Percentiles rank a stretch among this genome's conserved stretches.
These are phyloP conservation scores for Teratosphaeria pseudoeucalypti DNA, from an alignment of 2,329 filamentous ascomycete species.

Conservation along the genomic window DNA sequence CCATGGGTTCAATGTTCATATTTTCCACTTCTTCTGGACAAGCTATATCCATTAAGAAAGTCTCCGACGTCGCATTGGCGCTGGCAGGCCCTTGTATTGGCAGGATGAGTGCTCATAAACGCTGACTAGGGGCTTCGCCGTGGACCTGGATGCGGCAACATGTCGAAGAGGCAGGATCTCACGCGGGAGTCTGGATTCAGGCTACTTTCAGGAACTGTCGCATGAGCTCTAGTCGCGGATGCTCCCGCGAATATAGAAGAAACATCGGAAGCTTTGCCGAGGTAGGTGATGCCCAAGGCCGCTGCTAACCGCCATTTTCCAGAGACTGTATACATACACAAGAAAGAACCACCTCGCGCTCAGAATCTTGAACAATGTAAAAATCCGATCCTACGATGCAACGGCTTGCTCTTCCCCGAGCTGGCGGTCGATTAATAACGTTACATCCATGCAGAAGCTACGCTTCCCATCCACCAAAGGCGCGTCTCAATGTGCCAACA, in stretches of 20 bases:
- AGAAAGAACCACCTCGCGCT: not conserved
- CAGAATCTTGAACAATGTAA: not conserved
- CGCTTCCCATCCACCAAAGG: slow-evolving; percentile 39
- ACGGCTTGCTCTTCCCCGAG: not conserved
- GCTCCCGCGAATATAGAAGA: no score
- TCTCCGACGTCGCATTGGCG: not conserved
- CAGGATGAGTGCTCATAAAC: not conserved
- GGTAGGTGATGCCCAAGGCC: not conserved
- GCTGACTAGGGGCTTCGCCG: not conserved
- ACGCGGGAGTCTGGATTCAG: no score
- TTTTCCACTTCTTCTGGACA: not conserved
- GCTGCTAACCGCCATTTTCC: not conserved
- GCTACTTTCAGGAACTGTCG: no score
- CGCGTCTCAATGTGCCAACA: slow-evolving; percentile 69
- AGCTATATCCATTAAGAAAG: not conserved
- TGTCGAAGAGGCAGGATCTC: no score
- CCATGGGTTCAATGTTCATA: not conserved
- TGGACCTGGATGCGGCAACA: no score
- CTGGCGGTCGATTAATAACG: not conserved
- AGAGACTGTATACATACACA: not conserved
- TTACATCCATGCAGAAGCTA: slow-evolving; percentile 24
- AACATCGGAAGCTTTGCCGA: not conserved
- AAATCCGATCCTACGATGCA: not conserved
- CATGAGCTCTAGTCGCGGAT: no score
- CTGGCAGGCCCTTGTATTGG: not conserved